These are phyloP conservation scores for Penicillium psychrosexuale DNA, from an alignment of 2,329 filamentous ascomycete genomes.

Conservation along the genomic window DNA sequence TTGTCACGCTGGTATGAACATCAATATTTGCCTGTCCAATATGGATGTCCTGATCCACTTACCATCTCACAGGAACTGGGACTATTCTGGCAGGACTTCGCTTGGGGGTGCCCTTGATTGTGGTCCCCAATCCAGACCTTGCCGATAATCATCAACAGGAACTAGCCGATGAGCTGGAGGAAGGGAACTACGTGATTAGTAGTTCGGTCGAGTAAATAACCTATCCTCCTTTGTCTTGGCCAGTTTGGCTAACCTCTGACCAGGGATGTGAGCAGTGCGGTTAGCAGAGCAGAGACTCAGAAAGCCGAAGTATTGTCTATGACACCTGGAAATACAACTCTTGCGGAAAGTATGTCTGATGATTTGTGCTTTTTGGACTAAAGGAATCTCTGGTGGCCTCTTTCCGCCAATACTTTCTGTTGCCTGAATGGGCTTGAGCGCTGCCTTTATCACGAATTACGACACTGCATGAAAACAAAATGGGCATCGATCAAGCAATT, in stretches of 20 bases:
- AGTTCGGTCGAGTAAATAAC: conserved; percentile 61
- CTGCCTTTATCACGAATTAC: not conserved
- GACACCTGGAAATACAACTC: not conserved
- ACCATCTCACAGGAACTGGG: conserved; percentile 66
- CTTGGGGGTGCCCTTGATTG: conserved; percentile 71
- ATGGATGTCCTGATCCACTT: not conserved
- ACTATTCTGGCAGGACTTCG: conserved; percentile 81
- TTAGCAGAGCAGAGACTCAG: conserved; percentile 43
- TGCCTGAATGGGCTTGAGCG: not conserved
- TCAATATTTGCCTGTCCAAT: conserved; percentile 8
- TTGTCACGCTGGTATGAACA: conserved; percentile 72
- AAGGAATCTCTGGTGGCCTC: conserved; percentile 1
- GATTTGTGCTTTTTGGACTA: conserved; percentile 57
- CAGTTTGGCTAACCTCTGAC: conserved; percentile 9
- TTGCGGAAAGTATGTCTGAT: conserved; percentile 24
- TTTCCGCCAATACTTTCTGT: not conserved
- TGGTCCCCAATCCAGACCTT: conserved; percentile 79
- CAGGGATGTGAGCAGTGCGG: conserved; percentile 48
- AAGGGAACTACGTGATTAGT: conserved; percentile 72
- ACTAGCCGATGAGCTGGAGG: conserved; percentile 71
- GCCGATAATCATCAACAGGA: conserved; percentile 90
- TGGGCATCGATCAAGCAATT: not conserved
- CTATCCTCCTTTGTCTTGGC: not conserved
- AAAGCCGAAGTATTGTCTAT: conserved; percentile 26
- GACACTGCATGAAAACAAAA: not conserved